phyloP scores from a whole-genome alignment of 257 asterid species.

The Penstemon davidsonii region DNA sequence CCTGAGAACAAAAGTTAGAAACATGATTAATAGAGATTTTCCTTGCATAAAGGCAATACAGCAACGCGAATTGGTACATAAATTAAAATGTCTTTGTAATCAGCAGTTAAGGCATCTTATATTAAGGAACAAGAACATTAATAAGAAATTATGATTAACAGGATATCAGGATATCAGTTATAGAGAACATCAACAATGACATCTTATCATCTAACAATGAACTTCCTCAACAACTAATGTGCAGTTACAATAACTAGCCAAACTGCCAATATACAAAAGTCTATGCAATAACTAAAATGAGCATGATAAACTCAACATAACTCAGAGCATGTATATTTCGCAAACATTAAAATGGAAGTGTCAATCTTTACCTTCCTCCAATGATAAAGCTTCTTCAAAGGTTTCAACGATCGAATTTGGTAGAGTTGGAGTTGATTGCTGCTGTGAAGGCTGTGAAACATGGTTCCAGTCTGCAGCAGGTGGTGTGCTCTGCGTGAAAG shows the following conservation, averaged over 20 bases:
- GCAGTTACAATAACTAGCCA: not conserved
- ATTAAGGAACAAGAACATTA: not conserved
- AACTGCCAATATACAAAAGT: not conserved
- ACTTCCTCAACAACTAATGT: not conserved
- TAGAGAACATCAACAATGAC: not conserved
- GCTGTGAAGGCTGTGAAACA: slow-evolving; percentile 36
- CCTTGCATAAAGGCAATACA: not conserved
- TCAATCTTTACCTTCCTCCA: slow-evolving; percentile 43
- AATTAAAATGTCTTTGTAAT: not conserved
- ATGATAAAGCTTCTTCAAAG: slow-evolving; percentile 34
- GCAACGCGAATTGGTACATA: not conserved
- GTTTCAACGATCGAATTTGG: slow-evolving; percentile 31
- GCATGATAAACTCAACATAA: not conserved
- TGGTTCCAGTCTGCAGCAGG: slow-evolving; percentile 32
- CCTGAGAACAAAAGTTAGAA: slow-evolving; percentile 40
- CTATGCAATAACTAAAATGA: not conserved
- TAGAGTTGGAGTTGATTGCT: slow-evolving; percentile 33
- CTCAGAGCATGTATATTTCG: slow-evolving; percentile 2
- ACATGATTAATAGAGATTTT: not conserved
- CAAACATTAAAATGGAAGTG: not conserved
- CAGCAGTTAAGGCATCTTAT: not conserved
- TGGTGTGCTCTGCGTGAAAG: slow-evolving; percentile 36
- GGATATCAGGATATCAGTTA: not conserved
- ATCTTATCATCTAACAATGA: not conserved
- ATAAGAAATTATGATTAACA: not conserved